A percentile compares a stretch with the other conserved stretches of the same genome.
These are phyloP conservation scores for Coniosporium apollinis DNA, from an alignment of 495 filamentous ascomycete species.

Conservation along the genomic window DNA sequence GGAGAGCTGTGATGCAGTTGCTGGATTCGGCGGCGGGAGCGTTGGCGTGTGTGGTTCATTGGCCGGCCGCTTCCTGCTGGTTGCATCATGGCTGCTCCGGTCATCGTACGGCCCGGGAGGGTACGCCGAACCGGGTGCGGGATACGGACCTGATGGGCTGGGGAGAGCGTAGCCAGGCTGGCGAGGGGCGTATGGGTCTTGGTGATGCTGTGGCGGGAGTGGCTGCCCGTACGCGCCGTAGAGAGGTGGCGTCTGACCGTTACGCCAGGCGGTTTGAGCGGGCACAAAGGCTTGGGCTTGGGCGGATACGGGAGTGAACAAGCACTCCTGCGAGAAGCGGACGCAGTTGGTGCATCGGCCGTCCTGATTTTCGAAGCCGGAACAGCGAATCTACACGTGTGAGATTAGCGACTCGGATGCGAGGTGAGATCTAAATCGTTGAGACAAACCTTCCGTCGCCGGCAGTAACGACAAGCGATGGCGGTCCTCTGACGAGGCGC, in stretches of 20 bases:
- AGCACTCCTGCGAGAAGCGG: slow-evolving; percentile 69
- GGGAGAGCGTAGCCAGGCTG: slow-evolving; percentile 15
- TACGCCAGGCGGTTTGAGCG: slow-evolving; percentile 44
- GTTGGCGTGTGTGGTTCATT: slow-evolving; percentile 25
- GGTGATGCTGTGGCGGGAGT: slow-evolving; percentile 36
- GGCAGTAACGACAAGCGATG: slow-evolving; percentile 73
- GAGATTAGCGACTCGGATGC: slow-evolving; percentile 3
- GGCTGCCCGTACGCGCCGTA: slow-evolving; percentile 69
- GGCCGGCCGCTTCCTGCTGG: slow-evolving; percentile 19
- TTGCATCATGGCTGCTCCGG: slow-evolving; percentile 10
- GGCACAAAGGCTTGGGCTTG: slow-evolving; percentile 75
- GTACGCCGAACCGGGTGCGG: slow-evolving; percentile 8
- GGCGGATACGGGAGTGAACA: slow-evolving; percentile 71
- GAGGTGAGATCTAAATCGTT: background rate
- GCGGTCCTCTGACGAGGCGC: slow-evolving; percentile 67
- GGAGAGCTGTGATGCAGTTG: slow-evolving; percentile 11
- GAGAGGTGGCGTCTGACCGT: slow-evolving; percentile 26
- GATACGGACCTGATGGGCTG: slow-evolving; percentile 14
- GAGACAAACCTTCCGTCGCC: slow-evolving; percentile 55
- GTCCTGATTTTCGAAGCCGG: slow-evolving; percentile 61
- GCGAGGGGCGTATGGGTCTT: slow-evolving; percentile 13
- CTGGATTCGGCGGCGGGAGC: slow-evolving; percentile 24
- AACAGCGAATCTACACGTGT: slow-evolving; percentile 55
- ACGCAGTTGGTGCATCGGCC: slow-evolving; percentile 67
- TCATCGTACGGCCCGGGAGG: slow-evolving; percentile 16